These are phyloP conservation scores for Exophiala xenobiotica DNA, from an alignment of 2,329 filamentous ascomycete genomes.

Conservation along the genomic window DNA sequence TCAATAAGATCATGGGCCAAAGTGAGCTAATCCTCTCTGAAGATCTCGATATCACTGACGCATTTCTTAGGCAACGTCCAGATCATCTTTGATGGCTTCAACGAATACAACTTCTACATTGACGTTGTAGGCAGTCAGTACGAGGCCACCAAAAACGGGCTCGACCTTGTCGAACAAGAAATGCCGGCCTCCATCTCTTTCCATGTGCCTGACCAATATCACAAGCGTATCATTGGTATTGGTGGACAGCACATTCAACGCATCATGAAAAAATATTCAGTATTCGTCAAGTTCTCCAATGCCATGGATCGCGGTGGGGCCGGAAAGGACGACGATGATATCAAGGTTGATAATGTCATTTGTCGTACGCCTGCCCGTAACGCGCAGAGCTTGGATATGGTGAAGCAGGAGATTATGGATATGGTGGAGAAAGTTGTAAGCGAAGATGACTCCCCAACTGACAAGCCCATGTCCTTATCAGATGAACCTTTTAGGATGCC, in stretches of 20 bases:
- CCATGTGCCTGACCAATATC: conserved; percentile 97
- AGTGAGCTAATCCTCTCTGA: conserved; percentile 53
- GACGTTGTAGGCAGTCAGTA: conserved; percentile 92
- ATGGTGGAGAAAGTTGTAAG: conserved; percentile 93
- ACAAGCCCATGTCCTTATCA: conserved; percentile 21
- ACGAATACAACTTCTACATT: conserved; percentile 99
- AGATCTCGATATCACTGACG: conserved; percentile 9
- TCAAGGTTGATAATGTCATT: conserved; percentile 98
- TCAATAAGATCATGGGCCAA: conserved; percentile 99
- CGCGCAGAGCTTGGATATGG: conserved; percentile 90
- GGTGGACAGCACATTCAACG: conserved; percentile 98
- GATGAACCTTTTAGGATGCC: conserved; percentile 63
- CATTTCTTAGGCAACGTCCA: conserved; percentile 73
- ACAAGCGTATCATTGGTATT: conserved; percentile 98
- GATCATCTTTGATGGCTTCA: conserved; percentile 98
- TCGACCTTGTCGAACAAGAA: conserved; percentile 93
- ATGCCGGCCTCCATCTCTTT: conserved; percentile 99
- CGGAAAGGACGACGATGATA: conserved; percentile 94
- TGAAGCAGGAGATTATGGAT: conserved; percentile 98
- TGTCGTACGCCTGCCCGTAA: conserved; percentile 96
- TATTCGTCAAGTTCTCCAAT: conserved; percentile 99
- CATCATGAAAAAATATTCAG: conserved; percentile 99
- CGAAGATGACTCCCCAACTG: conserved; percentile 30
- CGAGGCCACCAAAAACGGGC: conserved; percentile 88
- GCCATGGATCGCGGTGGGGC: conserved; percentile 96